These are phyloP conservation scores for Fusarium humuli DNA, from an alignment of 2,329 filamentous ascomycete species.

Conservation along the genomic window DNA sequence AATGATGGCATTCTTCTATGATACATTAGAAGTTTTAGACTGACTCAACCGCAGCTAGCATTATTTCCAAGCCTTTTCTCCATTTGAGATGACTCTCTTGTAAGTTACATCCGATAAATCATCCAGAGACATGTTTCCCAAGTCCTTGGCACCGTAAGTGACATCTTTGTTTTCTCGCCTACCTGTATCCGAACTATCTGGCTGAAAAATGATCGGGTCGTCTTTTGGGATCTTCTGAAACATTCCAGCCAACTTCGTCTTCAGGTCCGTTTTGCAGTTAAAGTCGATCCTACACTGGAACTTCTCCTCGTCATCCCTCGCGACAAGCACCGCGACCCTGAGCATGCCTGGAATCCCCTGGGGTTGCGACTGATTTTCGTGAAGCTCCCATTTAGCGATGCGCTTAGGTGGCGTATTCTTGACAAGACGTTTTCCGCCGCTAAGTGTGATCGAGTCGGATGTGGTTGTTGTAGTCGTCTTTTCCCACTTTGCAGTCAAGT, in stretches of 20 bases:
- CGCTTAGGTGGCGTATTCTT: background rate
- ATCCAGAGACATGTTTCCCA: background rate
- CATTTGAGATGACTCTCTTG: background rate
- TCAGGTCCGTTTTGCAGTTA: background rate
- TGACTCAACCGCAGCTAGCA: too few species aligned
- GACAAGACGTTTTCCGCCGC: background rate
- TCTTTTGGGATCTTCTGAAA: background rate
- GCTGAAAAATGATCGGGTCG: background rate
- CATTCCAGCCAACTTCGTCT: background rate
- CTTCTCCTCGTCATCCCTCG: background rate
- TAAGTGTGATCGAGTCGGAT: background rate
- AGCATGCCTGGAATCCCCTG: background rate
- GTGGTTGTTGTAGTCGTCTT: background rate
- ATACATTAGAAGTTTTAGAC: too few species aligned
- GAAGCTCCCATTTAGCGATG: background rate
- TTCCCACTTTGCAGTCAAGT: background rate
- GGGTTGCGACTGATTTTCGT: background rate
- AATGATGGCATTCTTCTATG: too few species aligned
- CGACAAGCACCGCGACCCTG: background rate
- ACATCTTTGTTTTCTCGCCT: background rate
- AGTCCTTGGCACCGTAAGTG: background rate
- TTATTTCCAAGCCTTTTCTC: background rate
- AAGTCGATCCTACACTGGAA: background rate
- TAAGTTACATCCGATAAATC: background rate
- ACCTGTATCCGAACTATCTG: background rate